Evolutionary conservation across 257 asterid species (phyloP).

Genomic region (Plantago elongata): DNA sequence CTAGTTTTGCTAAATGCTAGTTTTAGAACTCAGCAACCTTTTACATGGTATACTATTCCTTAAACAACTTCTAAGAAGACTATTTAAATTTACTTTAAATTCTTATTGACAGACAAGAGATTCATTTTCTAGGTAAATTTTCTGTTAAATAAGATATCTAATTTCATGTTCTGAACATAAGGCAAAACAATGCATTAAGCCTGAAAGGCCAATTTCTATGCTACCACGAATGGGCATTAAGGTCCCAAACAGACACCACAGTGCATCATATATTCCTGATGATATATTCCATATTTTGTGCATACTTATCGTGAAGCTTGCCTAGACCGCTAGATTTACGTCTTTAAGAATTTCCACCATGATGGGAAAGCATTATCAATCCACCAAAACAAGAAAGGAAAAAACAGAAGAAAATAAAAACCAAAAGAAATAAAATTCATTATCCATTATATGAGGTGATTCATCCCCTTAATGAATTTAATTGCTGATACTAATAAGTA

Average conservation of each 20-base stretch:
- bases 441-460: slow-evolving; percentile 2
- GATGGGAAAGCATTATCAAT: too few species aligned
- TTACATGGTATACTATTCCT: neutral
- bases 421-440: neutral
- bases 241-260: too few species aligned
- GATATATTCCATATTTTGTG: slow-evolving; percentile 4
- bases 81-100: slow-evolving; percentile 1
- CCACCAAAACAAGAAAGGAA: too few species aligned
- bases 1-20: too few species aligned
- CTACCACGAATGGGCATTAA: too few species aligned
- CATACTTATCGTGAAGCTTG: neutral
- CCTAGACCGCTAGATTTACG: too few species aligned
- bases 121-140: neutral
- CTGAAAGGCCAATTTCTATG: too few species aligned
- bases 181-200: neutral
- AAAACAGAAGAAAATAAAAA: neutral
- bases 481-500: slow-evolving; percentile 1
- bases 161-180: neutral
- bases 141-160: neutral
- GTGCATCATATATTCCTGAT: neutral
- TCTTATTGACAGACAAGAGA: neutral
- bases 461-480: neutral
- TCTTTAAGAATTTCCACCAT: too few species aligned
- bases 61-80: neutral
- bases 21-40: neutral